Conservation (phyloP, 495 filamentous ascomycete species). For the Lasiosphaeria hispida region DNA sequence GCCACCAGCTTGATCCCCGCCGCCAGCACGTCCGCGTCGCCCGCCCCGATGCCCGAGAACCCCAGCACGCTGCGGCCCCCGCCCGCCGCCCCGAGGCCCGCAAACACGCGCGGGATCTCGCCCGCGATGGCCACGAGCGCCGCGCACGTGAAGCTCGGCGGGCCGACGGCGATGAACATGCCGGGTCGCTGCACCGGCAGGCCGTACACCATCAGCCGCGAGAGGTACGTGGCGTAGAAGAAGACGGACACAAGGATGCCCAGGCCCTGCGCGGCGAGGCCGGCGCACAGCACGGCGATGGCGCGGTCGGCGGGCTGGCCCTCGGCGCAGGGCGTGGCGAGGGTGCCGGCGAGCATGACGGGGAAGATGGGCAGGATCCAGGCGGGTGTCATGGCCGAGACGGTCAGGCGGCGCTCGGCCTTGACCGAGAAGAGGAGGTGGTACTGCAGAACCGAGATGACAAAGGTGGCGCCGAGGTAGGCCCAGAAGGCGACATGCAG, state of each 20-base stretch:
- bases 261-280: conserved; percentile 51
- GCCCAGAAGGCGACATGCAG: conserved; percentile 51
- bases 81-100: neutral
- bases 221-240: conserved; percentile 57
- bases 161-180: conserved; percentile 73
- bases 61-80: neutral
- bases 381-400: conserved; percentile 48
- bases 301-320: conserved; percentile 38
- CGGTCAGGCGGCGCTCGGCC: conserved; percentile 30
- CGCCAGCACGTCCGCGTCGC: conserved; percentile 15
- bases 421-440: conserved; percentile 50
- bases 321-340: conserved; percentile 41
- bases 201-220: conserved; percentile 58
- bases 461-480: conserved; percentile 45
- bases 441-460: conserved; percentile 49
- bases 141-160: conserved; percentile 65
- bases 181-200: conserved; percentile 55
- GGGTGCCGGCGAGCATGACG: conserved; percentile 51
- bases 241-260: conserved; percentile 49
- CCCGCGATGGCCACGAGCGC: conserved; percentile 65
- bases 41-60: conserved; percentile 1
- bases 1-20: conserved; percentile 50
- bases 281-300: conserved; percentile 46
- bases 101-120: conserved; percentile 33
- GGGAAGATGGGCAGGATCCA: conserved; percentile 59